A percentile compares a stretch with the other conserved stretches of the same genome.
Evolutionary conservation across 2,329 filamentous ascomycete species (phyloP).

Genomic region (Metarhizium humberi): DNA sequence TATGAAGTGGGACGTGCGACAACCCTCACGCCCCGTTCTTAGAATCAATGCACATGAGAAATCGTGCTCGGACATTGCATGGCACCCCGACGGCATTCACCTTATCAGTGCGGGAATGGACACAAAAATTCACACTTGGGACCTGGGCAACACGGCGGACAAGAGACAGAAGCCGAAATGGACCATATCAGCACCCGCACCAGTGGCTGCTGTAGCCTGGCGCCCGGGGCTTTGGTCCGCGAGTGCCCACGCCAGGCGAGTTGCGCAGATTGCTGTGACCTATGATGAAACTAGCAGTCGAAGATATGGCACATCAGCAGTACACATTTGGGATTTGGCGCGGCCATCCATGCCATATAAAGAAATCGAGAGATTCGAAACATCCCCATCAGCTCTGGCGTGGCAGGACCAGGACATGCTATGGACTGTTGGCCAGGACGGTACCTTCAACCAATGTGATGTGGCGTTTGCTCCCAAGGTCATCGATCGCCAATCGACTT

Average conservation of each 20-base stretch:
- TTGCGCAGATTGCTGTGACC: conserved; percentile 52
- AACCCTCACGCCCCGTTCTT: conserved; percentile 41
- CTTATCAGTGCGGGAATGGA: conserved; percentile 55
- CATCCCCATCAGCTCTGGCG: conserved; percentile 45
- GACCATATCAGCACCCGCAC: conserved; percentile 51
- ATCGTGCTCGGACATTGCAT: conserved; percentile 49
- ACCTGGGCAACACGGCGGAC: conserved; percentile 49
- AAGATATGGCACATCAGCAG: conserved; percentile 45
- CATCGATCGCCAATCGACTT: conserved; percentile 53
- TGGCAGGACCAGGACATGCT: conserved; percentile 58
- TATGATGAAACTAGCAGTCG: conserved; percentile 49
- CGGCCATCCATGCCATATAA: conserved; percentile 59
- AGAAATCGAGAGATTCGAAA: conserved; percentile 51
- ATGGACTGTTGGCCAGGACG: conserved; percentile 56
- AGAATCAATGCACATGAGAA: conserved; percentile 54
- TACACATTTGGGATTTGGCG: conserved; percentile 62
- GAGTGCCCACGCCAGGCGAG: conserved; percentile 47
- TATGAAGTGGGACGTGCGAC: conserved; percentile 56
- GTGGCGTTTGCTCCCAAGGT: conserved; percentile 54
- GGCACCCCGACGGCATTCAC: conserved; percentile 61
- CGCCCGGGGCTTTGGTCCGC: conserved; percentile 57
- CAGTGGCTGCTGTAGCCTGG: conserved; percentile 52
- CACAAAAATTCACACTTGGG: conserved; percentile 55
- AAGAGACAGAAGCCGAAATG: conserved; percentile 57
- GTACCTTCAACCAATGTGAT: conserved; percentile 55